Evolutionary conservation across 2,329 filamentous ascomycete genomes (phyloP), one percentile per base, ranked within the genome.

Genomic region (Ophiostoma quercus): DNA sequence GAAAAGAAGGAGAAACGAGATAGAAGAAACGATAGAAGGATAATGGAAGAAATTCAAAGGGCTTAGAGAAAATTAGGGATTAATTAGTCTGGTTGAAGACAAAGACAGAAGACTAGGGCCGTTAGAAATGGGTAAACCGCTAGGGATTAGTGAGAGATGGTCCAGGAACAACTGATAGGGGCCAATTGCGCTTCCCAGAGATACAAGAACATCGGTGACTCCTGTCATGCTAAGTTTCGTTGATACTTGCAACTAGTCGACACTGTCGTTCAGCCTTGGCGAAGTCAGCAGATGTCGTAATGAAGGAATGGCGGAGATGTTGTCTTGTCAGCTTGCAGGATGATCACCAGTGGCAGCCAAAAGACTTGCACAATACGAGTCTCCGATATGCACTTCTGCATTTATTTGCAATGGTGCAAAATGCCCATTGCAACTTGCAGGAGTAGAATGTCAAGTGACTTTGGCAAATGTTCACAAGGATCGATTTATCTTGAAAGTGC

Each of bases 41-140:
- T 34, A 32, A 62, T 62, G 25, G 57, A 62, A 62, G 12, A 2
- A 32, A 7, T 32, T 32, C 1, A 32, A 25, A 62, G 5, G 22
- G n/a, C 25, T 3, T 14, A 25, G n/a, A 25, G n/a, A 57, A 7
- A 25, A 16, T 3, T n/a, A 4, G 9, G 12, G 57, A 32, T 29
- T 62, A 32, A 29, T 62, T 62, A 62, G 57, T 11, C 22, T 8
- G 25, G 32, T 25, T 2, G 6, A 34, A 14, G 37, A n/a, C 60
- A 32, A 39, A 65, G 62, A 41, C 12, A 19, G 34, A 19, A 2
- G 32, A 6, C 14, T 65, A 39, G 62, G 60, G 62, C 62, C 62
- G 62, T 65, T 65, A 32, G n/a, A 65, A 41, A 3, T 19, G 62
- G 62, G 62, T 34, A 65, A 65, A 65, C 19, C 34, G n/a, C 62